Base-by-base conservation (phyloP, 495 filamentous ascomycete species). In the Aspergillus haitiensis region DNA sequence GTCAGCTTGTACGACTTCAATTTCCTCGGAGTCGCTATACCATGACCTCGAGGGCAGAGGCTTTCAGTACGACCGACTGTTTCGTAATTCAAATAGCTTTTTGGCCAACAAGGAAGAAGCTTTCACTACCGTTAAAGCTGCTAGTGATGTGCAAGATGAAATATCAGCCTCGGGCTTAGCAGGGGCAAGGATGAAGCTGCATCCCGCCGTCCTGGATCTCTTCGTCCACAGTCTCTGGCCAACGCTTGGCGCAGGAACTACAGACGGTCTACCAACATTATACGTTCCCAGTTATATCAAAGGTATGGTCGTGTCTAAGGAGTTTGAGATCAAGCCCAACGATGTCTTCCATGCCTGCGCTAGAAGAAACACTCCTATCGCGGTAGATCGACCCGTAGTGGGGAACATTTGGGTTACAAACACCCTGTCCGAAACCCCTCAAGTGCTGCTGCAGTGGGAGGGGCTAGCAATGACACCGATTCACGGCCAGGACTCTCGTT, bases 251-350 rank as follows among this genome's bases (percentile, higher is more conserved):
- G 44, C 44, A 6, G 44, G 44, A 21, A 47, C 44, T 2, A 10
- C 16, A 7, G 16, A 1, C n/a, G 44, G 44, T 9, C n/a, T 47
- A 10, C n/a, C 44, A 1, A 7, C 44, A 5, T 10, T 47, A 6
- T 47, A 47, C 27, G 44, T 47, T 7, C 44, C 44, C 15, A 47
- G 44, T 47, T 47, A 21, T 16, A 16, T 47, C 44, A 47, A 47
- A 18, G 44, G 11, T 10, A 5, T 47, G 44, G 6, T 47, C 2
- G n/a, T 47, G 13, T 6, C 44, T 6, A 21, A 7, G n/a, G 15
- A 47, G 12, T 16, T 47, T n/a, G 44, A 47, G 12, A 47, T 47
- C 44, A 21, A 10, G 44, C 44, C 44, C 1, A 9, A 18, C 0
- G 44, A 47, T 9, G 44, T 18, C 15, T 47, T 16, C 16, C 10